A percentile compares a stretch with the other conserved stretches of the same genome.
Conservation (phyloP, 2,329 filamentous ascomycete genomes). For the Furcasterigmium furcatum region DNA sequence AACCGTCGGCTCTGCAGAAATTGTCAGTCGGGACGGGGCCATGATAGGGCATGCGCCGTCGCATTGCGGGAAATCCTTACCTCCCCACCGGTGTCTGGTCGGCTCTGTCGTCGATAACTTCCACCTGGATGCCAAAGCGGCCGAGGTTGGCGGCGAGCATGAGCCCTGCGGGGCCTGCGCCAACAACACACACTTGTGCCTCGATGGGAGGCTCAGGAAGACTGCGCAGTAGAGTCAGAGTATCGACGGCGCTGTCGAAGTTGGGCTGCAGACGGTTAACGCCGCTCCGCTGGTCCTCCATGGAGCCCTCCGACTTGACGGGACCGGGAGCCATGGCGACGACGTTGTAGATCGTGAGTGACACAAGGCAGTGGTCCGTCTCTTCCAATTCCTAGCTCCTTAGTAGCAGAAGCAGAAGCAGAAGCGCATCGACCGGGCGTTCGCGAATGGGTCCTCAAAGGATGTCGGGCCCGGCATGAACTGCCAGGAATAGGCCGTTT, state of each 20-base stretch:
- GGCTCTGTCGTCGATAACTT: slow-evolving; percentile 65
- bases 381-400: background rate
- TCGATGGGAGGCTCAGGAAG: slow-evolving; percentile 42
- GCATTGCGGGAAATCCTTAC: slow-evolving; percentile 19
- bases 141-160: slow-evolving; percentile 55
- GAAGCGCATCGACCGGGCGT: background rate
- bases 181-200: slow-evolving; percentile 49
- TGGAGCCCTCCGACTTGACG: slow-evolving; percentile 24
- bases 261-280: slow-evolving; percentile 22
- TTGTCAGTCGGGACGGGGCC: slow-evolving; percentile 5
- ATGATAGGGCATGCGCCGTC: slow-evolving; percentile 4
- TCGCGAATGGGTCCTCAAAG: background rate
- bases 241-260: slow-evolving; percentile 35
- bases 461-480: background rate
- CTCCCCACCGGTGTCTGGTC: slow-evolving; percentile 65
- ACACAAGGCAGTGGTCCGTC: background rate
- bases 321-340: slow-evolving; percentile 30
- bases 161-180: slow-evolving; percentile 53
- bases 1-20: slow-evolving; percentile 57
- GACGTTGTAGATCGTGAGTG: background rate
- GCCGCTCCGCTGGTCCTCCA: slow-evolving; percentile 22
- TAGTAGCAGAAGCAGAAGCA: no score
- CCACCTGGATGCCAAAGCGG: slow-evolving; percentile 62
- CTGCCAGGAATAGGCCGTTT: slow-evolving; percentile 1
- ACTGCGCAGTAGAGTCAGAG: slow-evolving; percentile 45